phyloP scores from a whole-genome alignment of 768 basidiomycete genomes.

The Phanerodontia chrysosporium region DNA sequence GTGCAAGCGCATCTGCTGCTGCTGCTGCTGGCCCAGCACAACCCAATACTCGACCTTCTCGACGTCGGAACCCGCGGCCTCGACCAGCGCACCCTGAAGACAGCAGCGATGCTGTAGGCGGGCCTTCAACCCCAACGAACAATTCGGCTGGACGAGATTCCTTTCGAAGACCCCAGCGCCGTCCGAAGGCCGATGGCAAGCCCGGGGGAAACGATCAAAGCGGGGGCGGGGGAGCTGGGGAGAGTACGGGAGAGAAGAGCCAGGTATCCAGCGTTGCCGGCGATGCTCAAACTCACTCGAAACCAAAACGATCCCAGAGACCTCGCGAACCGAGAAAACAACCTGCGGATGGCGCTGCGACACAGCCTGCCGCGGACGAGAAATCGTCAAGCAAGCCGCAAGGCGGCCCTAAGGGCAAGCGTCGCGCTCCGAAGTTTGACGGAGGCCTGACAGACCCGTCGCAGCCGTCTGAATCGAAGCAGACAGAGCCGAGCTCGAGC shows the following conservation, averaged over 20 bases:
- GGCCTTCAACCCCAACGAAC: background rate
- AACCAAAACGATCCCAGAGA: background rate
- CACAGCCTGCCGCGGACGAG: background rate
- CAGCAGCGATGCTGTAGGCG: background rate
- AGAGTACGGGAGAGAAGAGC: background rate
- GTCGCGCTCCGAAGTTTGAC: constrained; percentile 11
- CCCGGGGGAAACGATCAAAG: background rate
- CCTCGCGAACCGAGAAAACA: background rate
- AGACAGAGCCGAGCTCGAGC: background rate
- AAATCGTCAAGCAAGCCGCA: background rate
- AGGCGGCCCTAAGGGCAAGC: background rate
- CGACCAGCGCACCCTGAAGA: background rate
- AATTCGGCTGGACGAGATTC: no score
- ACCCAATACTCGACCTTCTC: background rate
- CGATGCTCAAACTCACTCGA: background rate
- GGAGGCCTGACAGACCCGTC: constrained; percentile 3
- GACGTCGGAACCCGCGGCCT: background rate
- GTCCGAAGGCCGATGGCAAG: background rate
- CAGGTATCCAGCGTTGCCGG: background rate
- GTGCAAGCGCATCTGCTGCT: background rate
- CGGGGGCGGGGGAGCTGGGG: background rate
- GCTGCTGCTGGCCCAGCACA: background rate
- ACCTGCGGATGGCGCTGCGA: background rate
- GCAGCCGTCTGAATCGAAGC: background rate
- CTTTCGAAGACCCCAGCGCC: no score